Evolutionary conservation across 176 grass and related monocot species (phyloP).

Genomic region (Secale cereale): DNA sequence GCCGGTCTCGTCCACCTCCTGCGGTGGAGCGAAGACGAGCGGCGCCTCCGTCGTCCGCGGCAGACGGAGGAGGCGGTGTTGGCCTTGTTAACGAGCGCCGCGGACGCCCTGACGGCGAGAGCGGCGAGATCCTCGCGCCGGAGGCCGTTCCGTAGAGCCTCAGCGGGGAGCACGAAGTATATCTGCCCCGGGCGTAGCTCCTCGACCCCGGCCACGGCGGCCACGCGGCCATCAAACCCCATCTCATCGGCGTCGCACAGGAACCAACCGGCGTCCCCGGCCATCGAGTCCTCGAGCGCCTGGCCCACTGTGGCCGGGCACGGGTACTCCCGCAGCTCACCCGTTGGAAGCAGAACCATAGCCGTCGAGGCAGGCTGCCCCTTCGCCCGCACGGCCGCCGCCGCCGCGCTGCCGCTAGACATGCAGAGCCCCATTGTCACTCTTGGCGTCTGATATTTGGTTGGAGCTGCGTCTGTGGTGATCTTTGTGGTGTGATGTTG

Average conservation of each 20-base stretch:
- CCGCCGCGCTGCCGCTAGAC: neutral
- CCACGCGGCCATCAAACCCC: conserved; percentile 36
- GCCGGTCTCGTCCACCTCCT: neutral
- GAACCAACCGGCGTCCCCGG: conserved; percentile 4
- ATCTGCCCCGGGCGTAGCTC: conserved; percentile 52
- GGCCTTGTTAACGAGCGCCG: conserved; percentile 14
- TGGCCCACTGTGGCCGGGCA: neutral
- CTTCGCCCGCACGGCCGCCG: neutral
- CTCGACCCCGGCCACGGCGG: neutral
- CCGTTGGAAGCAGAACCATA: conserved; percentile 46
- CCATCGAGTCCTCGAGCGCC: conserved; percentile 25
- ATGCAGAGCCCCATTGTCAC: conserved; percentile 41
- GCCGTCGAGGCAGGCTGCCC: neutral
- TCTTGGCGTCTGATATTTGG: neutral
- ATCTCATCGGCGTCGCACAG: conserved; percentile 69
- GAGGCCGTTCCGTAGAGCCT: conserved; percentile 23
- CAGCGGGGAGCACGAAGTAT: conserved; percentile 58
- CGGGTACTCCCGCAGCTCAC: conserved; percentile 50
- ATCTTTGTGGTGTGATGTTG: neutral
- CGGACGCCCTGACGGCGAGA: conserved; percentile 48
- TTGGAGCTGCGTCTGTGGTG: neutral
- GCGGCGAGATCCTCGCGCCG: conserved; percentile 46
- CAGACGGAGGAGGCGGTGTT: neutral
- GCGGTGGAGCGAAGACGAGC: conserved; percentile 30
- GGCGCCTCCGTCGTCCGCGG: neutral